phyloP scores from a whole-genome alignment of 768 basidiomycete species.

The Tylopilus subfusipes region DNA sequence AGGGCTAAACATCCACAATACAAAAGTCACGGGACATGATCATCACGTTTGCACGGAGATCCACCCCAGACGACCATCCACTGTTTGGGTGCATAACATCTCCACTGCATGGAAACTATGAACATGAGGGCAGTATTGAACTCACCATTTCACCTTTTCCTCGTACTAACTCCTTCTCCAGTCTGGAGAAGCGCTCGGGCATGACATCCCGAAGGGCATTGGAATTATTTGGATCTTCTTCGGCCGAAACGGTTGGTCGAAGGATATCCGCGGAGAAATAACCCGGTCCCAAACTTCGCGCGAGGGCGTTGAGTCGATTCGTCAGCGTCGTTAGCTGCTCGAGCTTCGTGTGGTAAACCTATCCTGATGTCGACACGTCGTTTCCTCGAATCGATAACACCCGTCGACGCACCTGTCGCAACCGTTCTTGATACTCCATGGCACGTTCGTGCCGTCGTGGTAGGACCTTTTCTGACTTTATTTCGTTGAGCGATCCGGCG shows the following conservation, averaged over 20 bases:
- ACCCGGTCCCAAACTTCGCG: slow-evolving; percentile 55
- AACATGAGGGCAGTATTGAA: slow-evolving; percentile 3
- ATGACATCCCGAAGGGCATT: slow-evolving; percentile 63
- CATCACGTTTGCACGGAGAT: neutral
- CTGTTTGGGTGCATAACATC: neutral
- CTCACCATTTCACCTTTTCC: slow-evolving; percentile 85
- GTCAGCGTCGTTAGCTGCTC: slow-evolving; percentile 71
- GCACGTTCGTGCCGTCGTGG: slow-evolving; percentile 70
- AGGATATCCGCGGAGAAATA: slow-evolving; percentile 59
- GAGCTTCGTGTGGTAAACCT: slow-evolving; percentile 75
- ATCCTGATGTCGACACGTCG: slow-evolving; percentile 1
- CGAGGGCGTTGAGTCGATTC: slow-evolving; percentile 57
- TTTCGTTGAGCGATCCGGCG: slow-evolving; percentile 59
- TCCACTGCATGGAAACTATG: neutral
- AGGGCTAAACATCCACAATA: neutral
- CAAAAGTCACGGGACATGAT: neutral
- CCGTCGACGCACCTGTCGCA: slow-evolving; percentile 61
- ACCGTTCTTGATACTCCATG: slow-evolving; percentile 69
- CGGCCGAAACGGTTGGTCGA: slow-evolving; percentile 42
- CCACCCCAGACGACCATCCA: neutral
- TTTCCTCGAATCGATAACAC: slow-evolving; percentile 19
- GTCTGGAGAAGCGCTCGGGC: slow-evolving; percentile 71
- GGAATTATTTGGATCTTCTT: slow-evolving; percentile 38
- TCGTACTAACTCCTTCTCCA: slow-evolving; percentile 81
- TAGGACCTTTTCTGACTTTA: slow-evolving; percentile 67